Conservation (phyloP, 1,284 basidiomycete genomes). For the Cryptococcus sp. region DNA sequence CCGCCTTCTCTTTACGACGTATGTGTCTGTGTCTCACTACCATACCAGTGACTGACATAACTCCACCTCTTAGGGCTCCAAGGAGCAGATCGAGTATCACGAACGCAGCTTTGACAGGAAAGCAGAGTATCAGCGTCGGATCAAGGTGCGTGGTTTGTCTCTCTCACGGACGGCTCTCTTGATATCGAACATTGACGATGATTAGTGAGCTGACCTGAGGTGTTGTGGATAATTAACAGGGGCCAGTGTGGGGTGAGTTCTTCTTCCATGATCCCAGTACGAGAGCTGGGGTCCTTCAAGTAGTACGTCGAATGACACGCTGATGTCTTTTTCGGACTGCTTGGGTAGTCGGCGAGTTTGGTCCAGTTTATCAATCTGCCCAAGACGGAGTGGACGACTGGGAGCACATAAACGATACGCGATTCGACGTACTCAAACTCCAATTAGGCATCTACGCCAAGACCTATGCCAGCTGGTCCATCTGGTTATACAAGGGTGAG, state of each 20-base stretch:
- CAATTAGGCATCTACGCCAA: constrained; percentile 72
- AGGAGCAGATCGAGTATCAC: constrained; percentile 59
- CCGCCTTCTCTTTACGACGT: constrained; percentile 57
- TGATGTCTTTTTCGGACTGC: neutral
- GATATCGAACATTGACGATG: neutral
- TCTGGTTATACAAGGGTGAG: constrained; percentile 72
- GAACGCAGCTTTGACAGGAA: constrained; percentile 62
- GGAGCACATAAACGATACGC: constrained; percentile 66
- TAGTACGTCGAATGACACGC: neutral
- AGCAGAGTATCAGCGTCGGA: constrained; percentile 38
- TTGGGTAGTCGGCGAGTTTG: constrained; percentile 61
- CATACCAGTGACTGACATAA: neutral
- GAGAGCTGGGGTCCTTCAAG: too few relatives aligned
- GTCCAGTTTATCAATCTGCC: constrained; percentile 46
- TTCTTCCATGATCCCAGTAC: neutral
- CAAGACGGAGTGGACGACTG: constrained; percentile 44
- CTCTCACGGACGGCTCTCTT: neutral
- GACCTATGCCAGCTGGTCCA: constrained; percentile 67
- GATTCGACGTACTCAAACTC: constrained; percentile 67
- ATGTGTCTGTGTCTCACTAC: neutral
- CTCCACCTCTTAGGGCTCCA: constrained; percentile 30
- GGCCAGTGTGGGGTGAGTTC: constrained; percentile 20
- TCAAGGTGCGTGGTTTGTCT: constrained; percentile 3
- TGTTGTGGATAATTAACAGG: constrained; percentile 56
- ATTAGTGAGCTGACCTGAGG: constrained; percentile 56